Percentiles rank a stretch among this genome's conserved stretches.
These are phyloP conservation scores for Colletotrichum musae DNA, from an alignment of 2,329 filamentous ascomycete species.

Conservation along the genomic window DNA sequence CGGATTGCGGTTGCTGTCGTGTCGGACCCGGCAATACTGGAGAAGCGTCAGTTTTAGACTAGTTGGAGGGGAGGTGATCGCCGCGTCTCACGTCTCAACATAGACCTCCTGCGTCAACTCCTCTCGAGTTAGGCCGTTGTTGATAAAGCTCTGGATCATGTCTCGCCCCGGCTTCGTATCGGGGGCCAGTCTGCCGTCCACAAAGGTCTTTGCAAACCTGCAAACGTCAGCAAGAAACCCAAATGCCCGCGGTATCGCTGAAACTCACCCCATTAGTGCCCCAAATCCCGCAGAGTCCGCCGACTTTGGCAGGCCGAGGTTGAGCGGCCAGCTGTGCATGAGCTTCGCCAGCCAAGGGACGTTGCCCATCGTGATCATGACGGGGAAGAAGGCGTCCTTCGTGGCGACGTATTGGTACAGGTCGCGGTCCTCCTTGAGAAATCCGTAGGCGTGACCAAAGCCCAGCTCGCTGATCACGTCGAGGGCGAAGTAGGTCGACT, in stretches of 20 bases:
- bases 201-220: slow-evolving; percentile 49
- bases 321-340: slow-evolving; percentile 43
- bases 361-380: slow-evolving; percentile 43
- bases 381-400: slow-evolving; percentile 38
- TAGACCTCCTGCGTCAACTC: slow-evolving; percentile 48
- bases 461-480: slow-evolving; percentile 48
- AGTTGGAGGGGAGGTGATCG: no score
- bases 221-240: neutral
- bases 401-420: slow-evolving; percentile 44
- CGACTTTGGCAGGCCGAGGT: slow-evolving; percentile 44
- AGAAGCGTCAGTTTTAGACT: neutral
- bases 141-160: slow-evolving; percentile 51
- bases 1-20: slow-evolving; percentile 56
- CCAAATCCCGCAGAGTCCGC: slow-evolving; percentile 54
- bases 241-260: neutral
- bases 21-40: slow-evolving; percentile 53
- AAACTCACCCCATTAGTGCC: slow-evolving; percentile 43
- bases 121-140: slow-evolving; percentile 45
- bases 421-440: slow-evolving; percentile 45
- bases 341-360: slow-evolving; percentile 45
- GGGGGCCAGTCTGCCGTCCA: slow-evolving; percentile 46
- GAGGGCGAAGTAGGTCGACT: slow-evolving; percentile 41
- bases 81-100: slow-evolving; percentile 36
- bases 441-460: slow-evolving; percentile 48
- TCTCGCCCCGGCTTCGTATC: slow-evolving; percentile 48